These are phyloP conservation scores for Aegilops sharonensis DNA, from an alignment of 176 grass and related monocot genomes.

Conservation along the genomic window DNA sequence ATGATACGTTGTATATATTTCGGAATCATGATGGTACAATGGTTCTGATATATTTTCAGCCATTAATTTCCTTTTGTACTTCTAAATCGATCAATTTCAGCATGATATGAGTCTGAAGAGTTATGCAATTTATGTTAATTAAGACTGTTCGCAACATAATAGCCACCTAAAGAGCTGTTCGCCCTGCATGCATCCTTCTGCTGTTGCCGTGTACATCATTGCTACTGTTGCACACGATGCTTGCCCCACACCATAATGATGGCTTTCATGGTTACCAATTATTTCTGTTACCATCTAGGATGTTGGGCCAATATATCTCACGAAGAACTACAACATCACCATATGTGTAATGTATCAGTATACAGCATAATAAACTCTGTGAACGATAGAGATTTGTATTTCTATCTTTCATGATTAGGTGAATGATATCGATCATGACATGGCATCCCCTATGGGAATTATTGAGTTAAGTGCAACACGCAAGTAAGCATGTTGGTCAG, in stretches of 20 bases:
- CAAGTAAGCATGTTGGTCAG: background rate
- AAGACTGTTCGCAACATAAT: background rate
- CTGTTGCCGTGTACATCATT: background rate
- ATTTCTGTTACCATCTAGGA: background rate
- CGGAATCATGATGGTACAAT: background rate
- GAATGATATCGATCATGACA: conserved; percentile 1
- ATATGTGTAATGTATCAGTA: background rate
- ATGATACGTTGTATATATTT: background rate
- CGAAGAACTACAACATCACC: background rate
- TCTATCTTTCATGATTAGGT: background rate
- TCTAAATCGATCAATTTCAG: background rate
- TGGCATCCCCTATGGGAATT: background rate
- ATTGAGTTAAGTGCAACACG: conserved; percentile 1
- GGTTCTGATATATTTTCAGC: conserved; percentile 10
- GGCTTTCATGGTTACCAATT: background rate
- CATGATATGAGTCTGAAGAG: background rate
- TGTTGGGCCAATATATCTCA: background rate
- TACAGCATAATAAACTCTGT: conserved; percentile 18
- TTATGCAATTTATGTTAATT: conserved; percentile 14
- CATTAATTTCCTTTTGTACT: conserved; percentile 1
- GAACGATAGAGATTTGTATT: background rate
- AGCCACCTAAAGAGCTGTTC: background rate
- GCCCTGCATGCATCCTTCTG: background rate
- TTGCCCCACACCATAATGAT: background rate
- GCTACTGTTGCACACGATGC: background rate